Base-by-base conservation (phyloP, 129 eudicot species). In the Saposhnikovia divaricata region DNA sequence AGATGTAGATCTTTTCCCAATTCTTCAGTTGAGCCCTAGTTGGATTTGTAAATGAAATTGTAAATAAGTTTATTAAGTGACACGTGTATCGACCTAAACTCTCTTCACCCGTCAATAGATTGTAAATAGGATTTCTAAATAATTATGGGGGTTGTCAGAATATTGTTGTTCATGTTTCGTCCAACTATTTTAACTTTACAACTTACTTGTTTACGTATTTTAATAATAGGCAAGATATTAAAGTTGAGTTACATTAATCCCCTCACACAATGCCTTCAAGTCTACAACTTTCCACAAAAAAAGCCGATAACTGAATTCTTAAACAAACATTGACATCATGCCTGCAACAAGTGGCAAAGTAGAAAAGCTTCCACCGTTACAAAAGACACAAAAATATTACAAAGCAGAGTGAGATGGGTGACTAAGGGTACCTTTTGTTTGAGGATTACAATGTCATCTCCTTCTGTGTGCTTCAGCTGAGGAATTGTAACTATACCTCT, bases 401-500 rank as follows among this genome's bases (percentile, higher is more conserved):
- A 25, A 31, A 66, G 4, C 42, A 59, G 14, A 40, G 48, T 21
- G 16, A 69, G 42, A 46, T 25, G 27, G 69, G 61, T 59, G 4
- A 61, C 44, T 71, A 73, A 40, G 51, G 46, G 83, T n/a, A 95
- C 99, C 99, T 95, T 90, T 83, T 95, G 99, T 87, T 90, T 95
- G 65, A 95, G 88, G 68, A 87, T 87, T 83, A 87, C 73, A 48
- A 95, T 82, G 81, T 95, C 97, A 82, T 93, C 96, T 75, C 90
- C 96, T 77, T 92, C 93, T 39, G 84, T 72, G 80, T 86, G 86
- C 84, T 92, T 90, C 69, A 76, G 80, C 68, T 86, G 96, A 86
- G 98, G 96, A 86, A 85, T 83, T 69, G 88, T 87, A 21, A 84
- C 88, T 66, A 95, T 90, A 80, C 99, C 99, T 82, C 90, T 89